Evolutionary conservation across 2,329 filamentous ascomycete genomes (phyloP), one percentile per base, ranked within the genome.

Genomic region (Aspergillus fijiensis): DNA sequence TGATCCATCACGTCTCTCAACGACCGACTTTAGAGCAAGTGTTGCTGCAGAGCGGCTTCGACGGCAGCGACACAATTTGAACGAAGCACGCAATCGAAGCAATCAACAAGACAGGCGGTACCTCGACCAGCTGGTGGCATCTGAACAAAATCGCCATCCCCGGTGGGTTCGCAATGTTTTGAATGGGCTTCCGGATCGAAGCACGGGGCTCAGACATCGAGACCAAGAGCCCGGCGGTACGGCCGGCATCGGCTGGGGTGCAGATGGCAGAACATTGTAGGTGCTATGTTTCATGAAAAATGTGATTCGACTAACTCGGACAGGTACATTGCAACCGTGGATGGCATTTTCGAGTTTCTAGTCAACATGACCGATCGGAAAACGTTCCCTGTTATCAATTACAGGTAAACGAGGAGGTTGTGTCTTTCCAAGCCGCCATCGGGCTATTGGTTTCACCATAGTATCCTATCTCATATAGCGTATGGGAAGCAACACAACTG

Each of bases 261-360:
- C 70, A 9, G 78, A 82, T 68, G 79, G 79, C 19, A 73, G 76
- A 65, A 78, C 74, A 59, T 62, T 82, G 80, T 82, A 71, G 74
- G 79, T 75, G 49, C 29, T 53, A 33, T 48, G 35, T 19, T 23
- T 57, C 25, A 21, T 31, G n/a, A 25, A 35, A 25, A 55, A 35
- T 19, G 31, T 53, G 42, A 58, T 29, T 58, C 51, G 57, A 58
- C 64, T 67, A 56, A 65, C 51, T 39, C 51, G 14, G 52, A 25
- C 61, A 82, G 80, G 63, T 82, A 79, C 60, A 74, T 80, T 61
- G 80, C 76, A n/a, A 80, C 79, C 5, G 72, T 80, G 51, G 73
- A 79, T 61, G 80, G 80, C 19, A 81, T 82, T 27, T 80, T 80
- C 56, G 77, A 81, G 65, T 80, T 76, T 63, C 72, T 77, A 47